Evolutionary conservation across 2,329 filamentous ascomycete species (phyloP), one percentile per base, ranked within the genome.

Genomic region (Botrytis deweyae): DNA sequence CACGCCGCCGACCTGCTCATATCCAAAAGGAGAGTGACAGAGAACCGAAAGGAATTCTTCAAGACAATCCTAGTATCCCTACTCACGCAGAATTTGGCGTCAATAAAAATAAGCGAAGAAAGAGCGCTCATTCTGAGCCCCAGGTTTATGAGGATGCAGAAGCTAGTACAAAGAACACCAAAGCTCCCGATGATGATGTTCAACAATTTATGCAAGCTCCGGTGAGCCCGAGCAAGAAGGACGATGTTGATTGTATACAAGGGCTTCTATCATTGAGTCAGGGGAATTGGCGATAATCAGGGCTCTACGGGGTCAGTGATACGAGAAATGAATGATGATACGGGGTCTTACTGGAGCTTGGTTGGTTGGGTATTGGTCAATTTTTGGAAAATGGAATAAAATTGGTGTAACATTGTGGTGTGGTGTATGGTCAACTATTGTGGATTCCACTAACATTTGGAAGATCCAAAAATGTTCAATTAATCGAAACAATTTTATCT

Each of bases 191-290:
- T 73, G 86, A 88, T 6, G 92, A 96, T 69, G 87, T 95, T 62
- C 89, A 92, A 76, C 86, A 85, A 5, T 95, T 95, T 82, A 95
- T 96, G 91, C 85, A 86, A 49, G 86, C 86, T 68, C 87, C 88
- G 46, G 86, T 89, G 76, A 89, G 88, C 80, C 90, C 89, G 14
- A 91, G 91, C 80, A 93, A 94, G 83, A 91, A 90, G 81, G 89
- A 90, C 73, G 95, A 98, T 80, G 86, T 97, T 82, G 94, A 97
- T 81, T 97, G 94, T 80, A 91, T 97, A 65, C 93, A 95, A 72
- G 94, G 94, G n/a, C 83, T 98, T 76, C 82, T 98, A 76, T 95
- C 93, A 69, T 86, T 98, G 64, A 97, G 94, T 79, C 93, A 97
- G 83, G 95, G 95, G n/a, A 93, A 93, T 80, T 98, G 95, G 94